Conservation (phyloP, 441 rosid species). For the Raphanus hybrid region DNA sequence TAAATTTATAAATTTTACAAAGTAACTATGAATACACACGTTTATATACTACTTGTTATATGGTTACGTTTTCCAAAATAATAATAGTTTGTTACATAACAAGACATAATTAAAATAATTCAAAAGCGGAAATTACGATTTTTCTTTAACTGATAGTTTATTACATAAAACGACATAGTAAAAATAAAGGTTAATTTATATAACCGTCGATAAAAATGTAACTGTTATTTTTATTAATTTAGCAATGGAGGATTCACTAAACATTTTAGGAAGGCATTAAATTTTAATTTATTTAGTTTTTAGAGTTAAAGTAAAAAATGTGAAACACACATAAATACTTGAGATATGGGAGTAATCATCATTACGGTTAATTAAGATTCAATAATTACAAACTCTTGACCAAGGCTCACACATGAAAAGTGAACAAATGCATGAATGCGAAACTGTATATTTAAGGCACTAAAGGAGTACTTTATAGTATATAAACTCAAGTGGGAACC, state of each 20-base stretch:
- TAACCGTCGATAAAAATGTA: not conserved
- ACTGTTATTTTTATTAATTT: not conserved
- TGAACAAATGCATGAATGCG: not conserved
- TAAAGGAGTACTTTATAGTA: not conserved
- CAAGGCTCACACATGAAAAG: not conserved
- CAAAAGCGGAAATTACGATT: too few relatives aligned
- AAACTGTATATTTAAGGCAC: not conserved
- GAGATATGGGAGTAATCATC: not conserved
- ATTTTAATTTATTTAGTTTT: not conserved
- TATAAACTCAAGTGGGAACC: constrained; percentile 1
- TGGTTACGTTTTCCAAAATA: too few relatives aligned
- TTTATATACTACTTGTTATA: too few relatives aligned
- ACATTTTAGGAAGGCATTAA: not conserved
- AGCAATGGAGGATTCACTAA: not conserved
- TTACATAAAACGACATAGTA: too few relatives aligned
- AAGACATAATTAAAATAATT: too few relatives aligned
- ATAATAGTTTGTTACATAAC: too few relatives aligned
- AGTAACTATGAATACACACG: too few relatives aligned
- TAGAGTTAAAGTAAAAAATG: not conserved
- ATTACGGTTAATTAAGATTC: not conserved
- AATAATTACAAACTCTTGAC: not conserved
- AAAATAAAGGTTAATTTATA: not conserved
- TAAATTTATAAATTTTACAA: too few relatives aligned
- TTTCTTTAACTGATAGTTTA: too few relatives aligned
- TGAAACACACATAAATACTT: not conserved